Conservation (phyloP, 176 grass and related monocot species). For the Carex littledalei region DNA sequence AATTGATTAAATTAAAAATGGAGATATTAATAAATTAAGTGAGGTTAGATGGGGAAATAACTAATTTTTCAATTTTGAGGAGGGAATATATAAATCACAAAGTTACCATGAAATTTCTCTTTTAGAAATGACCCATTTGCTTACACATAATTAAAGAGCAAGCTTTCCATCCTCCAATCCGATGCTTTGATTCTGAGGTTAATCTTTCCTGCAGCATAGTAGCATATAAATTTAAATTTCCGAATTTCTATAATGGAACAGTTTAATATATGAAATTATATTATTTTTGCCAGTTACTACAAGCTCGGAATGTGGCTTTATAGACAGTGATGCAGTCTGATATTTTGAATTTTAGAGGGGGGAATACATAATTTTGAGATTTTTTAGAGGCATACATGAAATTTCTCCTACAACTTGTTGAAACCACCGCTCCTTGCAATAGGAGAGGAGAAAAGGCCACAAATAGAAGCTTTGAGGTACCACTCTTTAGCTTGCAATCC, state of each 20-base stretch:
- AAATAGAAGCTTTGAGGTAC: not conserved
- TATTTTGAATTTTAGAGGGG: too few relatives aligned
- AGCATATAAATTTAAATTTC: not conserved
- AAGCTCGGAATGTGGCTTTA: not conserved
- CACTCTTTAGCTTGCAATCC: not conserved
- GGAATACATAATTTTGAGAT: too few relatives aligned
- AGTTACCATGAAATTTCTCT: too few relatives aligned
- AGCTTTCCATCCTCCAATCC: constrained; percentile 4
- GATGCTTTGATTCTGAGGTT: not conserved
- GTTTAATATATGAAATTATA: not conserved
- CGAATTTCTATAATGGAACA: not conserved
- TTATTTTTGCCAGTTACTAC: not conserved
- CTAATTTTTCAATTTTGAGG: too few relatives aligned
- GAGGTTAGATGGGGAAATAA: too few relatives aligned
- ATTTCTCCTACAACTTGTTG: too few relatives aligned
- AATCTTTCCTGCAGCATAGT: not conserved
- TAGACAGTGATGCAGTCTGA: not conserved
- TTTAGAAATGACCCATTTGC: not conserved
- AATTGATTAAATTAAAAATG: too few relatives aligned
- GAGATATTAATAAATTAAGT: too few relatives aligned
- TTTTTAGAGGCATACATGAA: too few relatives aligned
- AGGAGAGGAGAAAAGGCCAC: not conserved
- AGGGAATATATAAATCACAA: too few relatives aligned
- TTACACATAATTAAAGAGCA: constrained; percentile 8
- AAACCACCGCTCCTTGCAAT: too few relatives aligned